phyloP scores from a whole-genome alignment of 2,329 filamentous ascomycete species.

The Colletotrichum sp. region DNA sequence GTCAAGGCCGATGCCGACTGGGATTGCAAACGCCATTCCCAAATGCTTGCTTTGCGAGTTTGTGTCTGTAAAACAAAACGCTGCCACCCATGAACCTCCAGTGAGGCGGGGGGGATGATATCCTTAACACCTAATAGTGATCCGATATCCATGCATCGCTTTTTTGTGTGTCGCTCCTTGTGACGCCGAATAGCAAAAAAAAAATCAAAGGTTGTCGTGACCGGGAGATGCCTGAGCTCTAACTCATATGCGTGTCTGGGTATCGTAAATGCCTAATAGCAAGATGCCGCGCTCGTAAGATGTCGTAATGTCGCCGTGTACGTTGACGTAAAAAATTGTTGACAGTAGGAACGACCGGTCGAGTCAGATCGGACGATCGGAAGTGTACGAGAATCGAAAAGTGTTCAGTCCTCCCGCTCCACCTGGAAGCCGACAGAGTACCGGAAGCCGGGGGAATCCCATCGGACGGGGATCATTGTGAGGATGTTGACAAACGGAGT shows the following conservation, averaged over 20 bases:
- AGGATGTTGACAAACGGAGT: conserved; percentile 81
- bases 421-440: conserved; percentile 86
- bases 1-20: background rate
- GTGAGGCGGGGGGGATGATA: background rate
- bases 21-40: background rate
- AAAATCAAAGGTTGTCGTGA: background rate
- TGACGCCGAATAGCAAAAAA: background rate
- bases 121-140: conserved; percentile 16
- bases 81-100: background rate
- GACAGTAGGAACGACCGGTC: too few relatives aligned
- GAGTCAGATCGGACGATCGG: background rate
- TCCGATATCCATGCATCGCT: background rate
- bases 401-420: conserved; percentile 53
- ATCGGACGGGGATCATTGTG: conserved; percentile 82
- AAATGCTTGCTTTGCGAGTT: background rate
- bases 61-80: background rate
- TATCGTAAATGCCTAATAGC: conserved; percentile 28
- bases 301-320: background rate
- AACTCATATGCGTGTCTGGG: conserved; percentile 15
- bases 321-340: background rate
- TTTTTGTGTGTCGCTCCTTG: background rate
- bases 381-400: background rate
- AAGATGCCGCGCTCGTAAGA: conserved; percentile 17
- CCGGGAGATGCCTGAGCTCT: background rate
- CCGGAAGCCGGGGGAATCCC: conserved; percentile 67